Percentiles rank a stretch among this genome's conserved stretches.
These are phyloP conservation scores for Pholiota adiposa DNA, from an alignment of 1,284 basidiomycete genomes.

Conservation along the genomic window DNA sequence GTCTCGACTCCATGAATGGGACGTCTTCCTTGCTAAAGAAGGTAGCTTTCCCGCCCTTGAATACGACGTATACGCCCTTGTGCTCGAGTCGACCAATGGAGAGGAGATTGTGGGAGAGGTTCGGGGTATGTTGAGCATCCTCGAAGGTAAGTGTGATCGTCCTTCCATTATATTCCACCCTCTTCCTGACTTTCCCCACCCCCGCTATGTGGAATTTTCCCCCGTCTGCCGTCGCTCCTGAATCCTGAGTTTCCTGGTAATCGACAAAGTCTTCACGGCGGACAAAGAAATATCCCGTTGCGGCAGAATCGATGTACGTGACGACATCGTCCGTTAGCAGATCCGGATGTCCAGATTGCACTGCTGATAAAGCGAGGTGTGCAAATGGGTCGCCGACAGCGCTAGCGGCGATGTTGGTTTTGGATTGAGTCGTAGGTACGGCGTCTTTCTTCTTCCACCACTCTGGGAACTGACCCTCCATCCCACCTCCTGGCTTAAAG, in stretches of 20 bases:
- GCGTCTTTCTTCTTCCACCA: slow-evolving; percentile 7
- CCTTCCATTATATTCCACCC: neutral
- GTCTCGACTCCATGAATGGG: neutral
- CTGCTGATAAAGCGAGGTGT: neutral
- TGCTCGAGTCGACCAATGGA: neutral
- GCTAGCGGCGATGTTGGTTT: neutral
- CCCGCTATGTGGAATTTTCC: neutral
- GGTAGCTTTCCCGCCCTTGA: neutral
- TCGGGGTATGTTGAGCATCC: slow-evolving; percentile 6
- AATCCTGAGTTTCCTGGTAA: neutral
- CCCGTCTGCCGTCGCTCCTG: neutral
- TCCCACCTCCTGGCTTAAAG: slow-evolving; percentile 13
- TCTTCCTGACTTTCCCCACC: slow-evolving; percentile 3
- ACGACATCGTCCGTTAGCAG: neutral
- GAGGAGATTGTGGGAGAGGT: neutral
- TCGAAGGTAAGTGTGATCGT: slow-evolving; percentile 7
- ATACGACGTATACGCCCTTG: neutral
- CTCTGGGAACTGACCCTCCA: slow-evolving; percentile 13
- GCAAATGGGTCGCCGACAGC: slow-evolving; percentile 1
- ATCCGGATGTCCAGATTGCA: no score
- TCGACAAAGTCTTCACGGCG: slow-evolving; percentile 2
- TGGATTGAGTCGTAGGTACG: neutral
- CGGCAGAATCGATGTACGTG: slow-evolving; percentile 1
- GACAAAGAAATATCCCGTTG: slow-evolving; percentile 6
- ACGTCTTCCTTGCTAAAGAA: neutral